phyloP scores from a whole-genome alignment of 192 early-diverging fungal genomes.

The Martensiomyces pterosporus region DNA sequence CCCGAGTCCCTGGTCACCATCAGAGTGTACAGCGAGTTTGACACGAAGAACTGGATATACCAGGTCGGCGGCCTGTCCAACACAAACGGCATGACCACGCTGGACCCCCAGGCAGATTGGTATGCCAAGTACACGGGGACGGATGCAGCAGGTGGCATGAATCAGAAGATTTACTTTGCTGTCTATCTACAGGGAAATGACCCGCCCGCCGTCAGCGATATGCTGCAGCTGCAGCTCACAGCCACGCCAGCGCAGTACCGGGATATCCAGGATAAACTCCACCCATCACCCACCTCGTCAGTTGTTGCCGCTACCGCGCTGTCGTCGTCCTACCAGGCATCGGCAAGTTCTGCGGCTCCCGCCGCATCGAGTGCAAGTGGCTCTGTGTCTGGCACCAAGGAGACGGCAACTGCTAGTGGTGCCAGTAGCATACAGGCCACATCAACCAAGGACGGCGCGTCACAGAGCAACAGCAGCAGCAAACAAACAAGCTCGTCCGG shows the following conservation, averaged over 20 bases:
- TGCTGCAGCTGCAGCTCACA: slow-evolving; percentile 37
- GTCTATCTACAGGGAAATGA: slow-evolving; percentile 44
- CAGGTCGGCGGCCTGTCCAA: slow-evolving; percentile 13
- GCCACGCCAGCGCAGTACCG: slow-evolving; percentile 35
- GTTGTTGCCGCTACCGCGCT: too few relatives aligned
- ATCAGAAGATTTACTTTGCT: slow-evolving; percentile 34
- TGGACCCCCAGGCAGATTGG: slow-evolving; percentile 30
- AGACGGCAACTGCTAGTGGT: too few relatives aligned
- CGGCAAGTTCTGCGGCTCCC: not conserved
- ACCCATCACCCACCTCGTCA: too few relatives aligned
- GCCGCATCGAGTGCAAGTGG: too few relatives aligned
- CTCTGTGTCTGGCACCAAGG: too few relatives aligned
- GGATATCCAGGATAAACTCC: slow-evolving; percentile 27
- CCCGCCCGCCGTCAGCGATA: slow-evolving; percentile 18
- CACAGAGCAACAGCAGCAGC: too few relatives aligned
- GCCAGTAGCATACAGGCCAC: too few relatives aligned
- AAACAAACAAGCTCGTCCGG: too few relatives aligned
- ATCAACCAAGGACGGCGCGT: too few relatives aligned
- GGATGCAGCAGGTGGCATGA: slow-evolving; percentile 6
- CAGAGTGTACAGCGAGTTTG: slow-evolving; percentile 35
- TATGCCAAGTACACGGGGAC: slow-evolving; percentile 36
- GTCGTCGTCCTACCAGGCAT: not conserved
- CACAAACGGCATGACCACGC: slow-evolving; percentile 21
- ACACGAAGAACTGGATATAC: slow-evolving; percentile 21
- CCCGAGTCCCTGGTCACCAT: slow-evolving; percentile 25